Base-by-base conservation (phyloP, 257 asterid species). In the Linaria vulgaris region DNA sequence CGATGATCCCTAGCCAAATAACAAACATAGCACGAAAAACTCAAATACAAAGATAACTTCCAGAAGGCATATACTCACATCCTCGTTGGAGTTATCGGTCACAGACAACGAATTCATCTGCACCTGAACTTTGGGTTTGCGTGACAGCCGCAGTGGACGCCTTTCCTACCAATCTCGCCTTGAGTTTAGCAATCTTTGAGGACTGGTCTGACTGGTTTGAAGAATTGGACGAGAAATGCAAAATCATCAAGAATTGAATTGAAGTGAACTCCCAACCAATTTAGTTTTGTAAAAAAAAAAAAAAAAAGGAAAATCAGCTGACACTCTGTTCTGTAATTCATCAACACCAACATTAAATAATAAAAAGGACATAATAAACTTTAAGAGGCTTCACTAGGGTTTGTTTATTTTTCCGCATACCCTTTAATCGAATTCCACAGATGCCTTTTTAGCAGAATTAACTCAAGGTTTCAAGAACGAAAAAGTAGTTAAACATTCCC, bases 121-220 rank as follows among this genome's bases (percentile, higher is more conserved):
- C 17, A 71, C 50, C 69, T 55, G 83, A 38, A 61, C 71, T 71
- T 69, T 81, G 43, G 73, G 64, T 46, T n/a, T 78, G 83, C 1
- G 83, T 0, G 19, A 74, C 55, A 43, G 71, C 82, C 10, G 85
- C 75, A 59, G 88, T 61, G 34, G 95, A 77, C n/a, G 82, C 69
- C 81, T 86, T 88, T 52, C 99, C 96, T 59, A 80, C 88, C 88
- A 94, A 74, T 67, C 97, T 73, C 0, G 97, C 97, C 83, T 94
- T 97, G 19, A 94, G 90, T 74, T 87, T 85, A 0, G 99, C 97
- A n/a, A 90, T 78, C 75, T 83, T 94, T 3, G 83, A 71, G 39
- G 92, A 83, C 55, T 94, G 96, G 71, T 90, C 95, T 8, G 97
- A 87, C 63, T 84, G 97, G 67, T 90, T 85, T 15, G 99, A 94